phyloP scores from a whole-genome alignment of 2,329 filamentous ascomycete species.

The Teratosphaeria viscida region DNA sequence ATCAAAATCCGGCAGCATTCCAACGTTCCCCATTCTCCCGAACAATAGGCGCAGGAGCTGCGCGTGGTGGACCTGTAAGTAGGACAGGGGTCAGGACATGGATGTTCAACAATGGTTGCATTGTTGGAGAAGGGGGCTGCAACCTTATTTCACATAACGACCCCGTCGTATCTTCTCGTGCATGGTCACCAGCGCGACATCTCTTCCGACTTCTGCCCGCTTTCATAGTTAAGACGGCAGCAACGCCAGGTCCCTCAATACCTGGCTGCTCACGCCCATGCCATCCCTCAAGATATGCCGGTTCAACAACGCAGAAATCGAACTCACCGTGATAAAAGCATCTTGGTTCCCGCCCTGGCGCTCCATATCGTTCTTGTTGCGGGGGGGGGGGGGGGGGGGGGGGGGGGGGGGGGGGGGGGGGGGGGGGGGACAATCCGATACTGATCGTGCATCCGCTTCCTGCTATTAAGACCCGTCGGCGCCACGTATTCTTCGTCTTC shows the following conservation, averaged over 20 bases:
- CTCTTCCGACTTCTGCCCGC: too few relatives aligned
- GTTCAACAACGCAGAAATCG: not conserved
- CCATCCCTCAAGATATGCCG: not conserved
- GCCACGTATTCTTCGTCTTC: conserved; percentile 31
- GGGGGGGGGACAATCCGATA: conserved; percentile 54
- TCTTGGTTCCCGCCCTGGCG: conserved; percentile 48
- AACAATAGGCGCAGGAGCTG: conserved; percentile 20
- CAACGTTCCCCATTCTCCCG: conserved; percentile 14
- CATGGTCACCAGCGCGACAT: not conserved
- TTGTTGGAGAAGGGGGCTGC: not conserved
- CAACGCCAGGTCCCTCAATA: not conserved
- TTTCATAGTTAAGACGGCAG: too few relatives aligned
- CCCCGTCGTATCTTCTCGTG: not conserved
- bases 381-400: too few relatives aligned
- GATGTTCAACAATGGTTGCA: not conserved
- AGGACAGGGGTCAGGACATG: not conserved
- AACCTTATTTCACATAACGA: not conserved
- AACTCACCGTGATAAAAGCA: conserved; percentile 41
- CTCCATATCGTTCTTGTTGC: conserved; percentile 51
- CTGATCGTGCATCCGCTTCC: conserved; percentile 48
- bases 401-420: too few relatives aligned
- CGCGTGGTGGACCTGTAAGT: conserved; percentile 14
- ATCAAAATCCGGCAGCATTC: conserved; percentile 10
- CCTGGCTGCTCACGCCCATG: not conserved
- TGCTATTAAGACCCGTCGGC: conserved; percentile 41